Percentiles rank a stretch among this genome's conserved stretches.
Evolutionary conservation across 2,329 filamentous ascomycete genomes (phyloP).

Genomic region (Myriosclerotinia curreyana): DNA sequence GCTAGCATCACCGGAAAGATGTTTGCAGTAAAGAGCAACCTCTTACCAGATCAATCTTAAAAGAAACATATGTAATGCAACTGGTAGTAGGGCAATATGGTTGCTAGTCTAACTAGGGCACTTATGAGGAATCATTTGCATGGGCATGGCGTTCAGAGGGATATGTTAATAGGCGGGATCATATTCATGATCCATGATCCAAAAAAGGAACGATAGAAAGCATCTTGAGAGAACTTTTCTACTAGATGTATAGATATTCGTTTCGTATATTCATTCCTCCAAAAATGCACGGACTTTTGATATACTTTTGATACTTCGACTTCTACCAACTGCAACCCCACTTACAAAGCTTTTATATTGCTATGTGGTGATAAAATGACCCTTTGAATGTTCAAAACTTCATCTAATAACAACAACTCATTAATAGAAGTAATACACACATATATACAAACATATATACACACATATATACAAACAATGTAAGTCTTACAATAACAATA

Average conservation of each 20-base stretch:
- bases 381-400: too few species aligned
- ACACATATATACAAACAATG: too few species aligned
- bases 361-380: too few species aligned
- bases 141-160: slow-evolving; percentile 34
- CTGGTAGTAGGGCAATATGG: not conserved
- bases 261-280: slow-evolving; percentile 11
- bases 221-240: slow-evolving; percentile 15
- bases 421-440: too few species aligned
- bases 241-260: slow-evolving; percentile 10
- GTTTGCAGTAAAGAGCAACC: slow-evolving; percentile 83
- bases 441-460: too few species aligned
- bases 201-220: slow-evolving; percentile 22
- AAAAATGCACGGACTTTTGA: slow-evolving; percentile 18
- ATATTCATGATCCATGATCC: slow-evolving; percentile 22
- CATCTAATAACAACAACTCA: too few species aligned
- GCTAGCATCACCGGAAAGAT: slow-evolving; percentile 92
- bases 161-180: slow-evolving; percentile 25
- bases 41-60: slow-evolving; percentile 48
- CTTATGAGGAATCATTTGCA: slow-evolving; percentile 27
- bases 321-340: slow-evolving; percentile 5
- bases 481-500: too few species aligned
- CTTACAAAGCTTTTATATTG: too few species aligned
- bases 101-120: slow-evolving; percentile 16
- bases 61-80: slow-evolving; percentile 20
- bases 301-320: too few species aligned